Evolutionary conservation across 441 rosid species (phyloP).

Genomic region (Aquilaria agallochum): DNA sequence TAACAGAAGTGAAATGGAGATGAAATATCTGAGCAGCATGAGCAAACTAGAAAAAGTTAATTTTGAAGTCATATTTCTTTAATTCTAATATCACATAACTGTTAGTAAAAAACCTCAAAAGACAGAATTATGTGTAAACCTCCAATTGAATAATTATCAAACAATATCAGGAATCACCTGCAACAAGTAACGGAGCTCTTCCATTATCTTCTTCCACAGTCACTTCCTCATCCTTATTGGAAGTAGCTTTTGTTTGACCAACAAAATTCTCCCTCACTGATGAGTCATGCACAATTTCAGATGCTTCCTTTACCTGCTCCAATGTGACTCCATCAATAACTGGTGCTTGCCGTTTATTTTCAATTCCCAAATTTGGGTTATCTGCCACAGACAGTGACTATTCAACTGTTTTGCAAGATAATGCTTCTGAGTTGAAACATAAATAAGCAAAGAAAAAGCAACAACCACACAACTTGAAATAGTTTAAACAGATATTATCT

Average conservation of each 20-base stretch:
- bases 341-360: constrained; percentile 22
- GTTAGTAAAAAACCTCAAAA: too few species aligned
- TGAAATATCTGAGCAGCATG: too few species aligned
- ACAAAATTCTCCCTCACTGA: constrained; percentile 24
- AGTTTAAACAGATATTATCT: too few species aligned
- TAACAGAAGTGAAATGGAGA: too few species aligned
- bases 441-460: too few species aligned
- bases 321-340: constrained; percentile 21
- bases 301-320: constrained; percentile 23
- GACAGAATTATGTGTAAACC: too few species aligned
- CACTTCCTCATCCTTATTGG: constrained; percentile 24
- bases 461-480: too few species aligned
- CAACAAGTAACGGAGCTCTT: constrained; percentile 22
- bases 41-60: too few species aligned
- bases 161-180: constrained; percentile 41
- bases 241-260: constrained; percentile 22
- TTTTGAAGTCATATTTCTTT: too few species aligned
- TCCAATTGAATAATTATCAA: not conserved
- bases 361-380: constrained; percentile 30
- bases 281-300: constrained; percentile 28
- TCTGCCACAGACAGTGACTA: constrained; percentile 28
- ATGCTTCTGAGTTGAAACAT: constrained; percentile 13
- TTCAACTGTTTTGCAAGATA: constrained; percentile 20
- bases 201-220: constrained; percentile 29
- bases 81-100: too few species aligned